Conservation (phyloP, 345 rosid genomes). For the Pseudoturritis turrita region DNA sequence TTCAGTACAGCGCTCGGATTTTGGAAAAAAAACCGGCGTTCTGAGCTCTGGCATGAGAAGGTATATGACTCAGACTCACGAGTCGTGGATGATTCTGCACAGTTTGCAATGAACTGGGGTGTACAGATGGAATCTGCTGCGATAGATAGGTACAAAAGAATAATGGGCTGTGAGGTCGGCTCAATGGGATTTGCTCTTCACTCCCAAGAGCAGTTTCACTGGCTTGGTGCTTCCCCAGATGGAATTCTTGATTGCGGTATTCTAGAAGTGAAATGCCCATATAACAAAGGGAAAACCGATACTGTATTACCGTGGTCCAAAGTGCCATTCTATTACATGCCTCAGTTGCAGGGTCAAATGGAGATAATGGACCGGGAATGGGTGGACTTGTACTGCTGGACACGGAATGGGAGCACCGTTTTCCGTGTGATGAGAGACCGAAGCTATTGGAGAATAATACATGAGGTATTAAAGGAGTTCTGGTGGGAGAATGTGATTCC, state of each 20-base stretch:
- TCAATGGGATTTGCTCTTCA: conserved; percentile 76
- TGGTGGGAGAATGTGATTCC: conserved; percentile 94
- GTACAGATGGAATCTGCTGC: conserved; percentile 70
- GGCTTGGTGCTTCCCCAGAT: conserved; percentile 98
- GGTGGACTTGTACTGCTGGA: conserved; percentile 93
- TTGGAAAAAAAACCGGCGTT: conserved; percentile 79
- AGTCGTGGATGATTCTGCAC: conserved; percentile 33
- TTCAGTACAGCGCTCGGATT: conserved; percentile 92
- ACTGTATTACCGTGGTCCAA: conserved; percentile 74
- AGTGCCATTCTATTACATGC: conserved; percentile 89
- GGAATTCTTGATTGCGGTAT: conserved; percentile 79
- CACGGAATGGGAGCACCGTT: conserved; percentile 77
- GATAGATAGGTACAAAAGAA: conserved; percentile 60
- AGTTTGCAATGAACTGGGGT: conserved; percentile 82
- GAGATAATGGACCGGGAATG: conserved; percentile 90
- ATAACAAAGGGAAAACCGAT: conserved; percentile 89
- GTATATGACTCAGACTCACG: conserved; percentile 48
- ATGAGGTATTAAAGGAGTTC: conserved; percentile 61
- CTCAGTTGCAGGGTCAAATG: conserved; percentile 95
- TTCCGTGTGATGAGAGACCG: conserved; percentile 66
- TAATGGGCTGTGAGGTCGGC: conserved; percentile 69
- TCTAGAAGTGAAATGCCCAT: conserved; percentile 91
- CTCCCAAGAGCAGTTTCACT: conserved; percentile 46
- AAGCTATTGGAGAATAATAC: conserved; percentile 65
- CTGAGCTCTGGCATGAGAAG: conserved; percentile 90